Percentiles rank a stretch among this genome's conserved stretches.
Evolutionary conservation across 805 yeast species (phyloP).

Genomic region (Candida sphagnicola): DNA sequence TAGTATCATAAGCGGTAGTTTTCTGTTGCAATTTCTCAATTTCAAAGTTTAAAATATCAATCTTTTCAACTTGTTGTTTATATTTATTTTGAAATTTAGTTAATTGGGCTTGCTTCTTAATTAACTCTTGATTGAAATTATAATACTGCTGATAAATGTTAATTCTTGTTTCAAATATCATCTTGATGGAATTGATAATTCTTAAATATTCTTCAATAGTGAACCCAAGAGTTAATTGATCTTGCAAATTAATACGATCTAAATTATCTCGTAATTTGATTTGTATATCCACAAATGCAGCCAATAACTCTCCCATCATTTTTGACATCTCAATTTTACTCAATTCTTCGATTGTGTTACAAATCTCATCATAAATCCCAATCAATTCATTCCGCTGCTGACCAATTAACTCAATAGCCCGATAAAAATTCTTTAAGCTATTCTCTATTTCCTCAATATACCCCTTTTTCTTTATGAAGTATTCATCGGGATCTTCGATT

Average conservation of each 20-base stretch:
- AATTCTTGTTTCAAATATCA: constrained; percentile 70
- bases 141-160: constrained; percentile 43
- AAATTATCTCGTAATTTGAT: constrained; percentile 65
- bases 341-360: constrained; percentile 46
- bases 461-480: constrained; percentile 63
- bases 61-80: constrained; percentile 58
- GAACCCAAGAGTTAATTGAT: constrained; percentile 78
- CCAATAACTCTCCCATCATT: constrained; percentile 57
- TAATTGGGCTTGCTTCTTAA: constrained; percentile 43
- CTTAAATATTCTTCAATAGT: constrained; percentile 87
- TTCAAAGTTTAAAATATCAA: constrained; percentile 55
- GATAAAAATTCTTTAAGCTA: constrained; percentile 65
- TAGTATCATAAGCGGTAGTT: constrained; percentile 49
- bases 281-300: constrained; percentile 71
- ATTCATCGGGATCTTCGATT: constrained; percentile 74
- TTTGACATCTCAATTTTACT: constrained; percentile 74
- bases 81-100: constrained; percentile 42
- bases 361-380: constrained; percentile 66
- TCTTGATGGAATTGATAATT: constrained; percentile 67
- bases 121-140: constrained; percentile 41
- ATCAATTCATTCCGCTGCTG: constrained; percentile 74
- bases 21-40: constrained; percentile 51
- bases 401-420: constrained; percentile 69
- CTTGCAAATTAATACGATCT: constrained; percentile 78
- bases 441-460: constrained; percentile 69